Conservation (phyloP, 352 stramenopile species). For the Phytophthora rubi region DNA sequence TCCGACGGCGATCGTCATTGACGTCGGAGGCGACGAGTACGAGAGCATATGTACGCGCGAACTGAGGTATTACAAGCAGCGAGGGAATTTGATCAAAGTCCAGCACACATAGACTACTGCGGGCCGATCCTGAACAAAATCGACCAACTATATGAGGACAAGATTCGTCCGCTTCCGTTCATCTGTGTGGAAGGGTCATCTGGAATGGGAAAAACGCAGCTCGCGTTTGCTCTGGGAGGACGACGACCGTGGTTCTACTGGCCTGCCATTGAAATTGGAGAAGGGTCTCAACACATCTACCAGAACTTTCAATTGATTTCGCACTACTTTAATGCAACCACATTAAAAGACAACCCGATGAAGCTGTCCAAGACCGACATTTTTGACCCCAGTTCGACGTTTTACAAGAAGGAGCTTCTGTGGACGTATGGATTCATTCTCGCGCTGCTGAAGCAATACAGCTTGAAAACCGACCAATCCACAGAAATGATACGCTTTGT, state of each 20-base stretch:
- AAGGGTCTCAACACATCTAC: neutral
- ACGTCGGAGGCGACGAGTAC: too few species aligned
- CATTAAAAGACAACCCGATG: neutral
- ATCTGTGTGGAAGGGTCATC: conserved; percentile 17
- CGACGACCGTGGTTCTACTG: conserved; percentile 16
- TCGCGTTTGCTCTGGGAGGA: conserved; percentile 19
- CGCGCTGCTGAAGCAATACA: too few species aligned
- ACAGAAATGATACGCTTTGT: too few species aligned
- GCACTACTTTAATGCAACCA: neutral
- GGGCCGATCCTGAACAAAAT: conserved; percentile 11
- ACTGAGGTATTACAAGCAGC: neutral
- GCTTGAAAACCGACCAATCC: too few species aligned
- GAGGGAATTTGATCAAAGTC: neutral
- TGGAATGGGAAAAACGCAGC: conserved; percentile 20
- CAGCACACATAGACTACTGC: neutral
- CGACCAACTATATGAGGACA: neutral
- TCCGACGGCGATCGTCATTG: too few species aligned
- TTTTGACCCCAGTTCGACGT: neutral
- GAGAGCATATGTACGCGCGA: neutral
- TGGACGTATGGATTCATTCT: too few species aligned
- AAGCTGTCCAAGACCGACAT: neutral
- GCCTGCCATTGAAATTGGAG: neutral
- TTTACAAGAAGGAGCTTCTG: too few species aligned
- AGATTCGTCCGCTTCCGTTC: neutral
- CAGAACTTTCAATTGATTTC: conserved; percentile 4